These are phyloP conservation scores for Colletotrichum neosansevieriae DNA, from an alignment of 2,329 filamentous ascomycete species.

Conservation along the genomic window DNA sequence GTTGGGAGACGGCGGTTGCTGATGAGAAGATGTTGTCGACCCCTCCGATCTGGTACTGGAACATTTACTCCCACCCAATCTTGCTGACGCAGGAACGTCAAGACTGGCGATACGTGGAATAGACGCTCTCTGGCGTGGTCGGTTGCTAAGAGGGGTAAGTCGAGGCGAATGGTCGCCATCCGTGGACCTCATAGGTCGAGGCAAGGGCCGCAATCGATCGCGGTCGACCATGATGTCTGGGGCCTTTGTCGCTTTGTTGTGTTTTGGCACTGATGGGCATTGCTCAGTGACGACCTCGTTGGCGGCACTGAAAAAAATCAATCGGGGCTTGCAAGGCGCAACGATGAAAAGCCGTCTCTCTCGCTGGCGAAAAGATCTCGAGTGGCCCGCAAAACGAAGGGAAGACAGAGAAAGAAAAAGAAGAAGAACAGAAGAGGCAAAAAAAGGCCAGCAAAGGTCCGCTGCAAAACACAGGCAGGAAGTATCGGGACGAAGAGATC, in stretches of 20 bases:
- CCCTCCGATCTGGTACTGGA: conserved; percentile 20
- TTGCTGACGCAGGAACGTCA: conserved; percentile 13
- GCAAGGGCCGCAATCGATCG: background rate
- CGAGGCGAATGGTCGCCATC: background rate
- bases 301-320: too few relatives aligned
- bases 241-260: background rate
- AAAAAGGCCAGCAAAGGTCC: too few relatives aligned
- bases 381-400: too few relatives aligned
- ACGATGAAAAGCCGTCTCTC: too few relatives aligned
- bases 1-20: background rate
- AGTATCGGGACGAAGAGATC: too few relatives aligned
- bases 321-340: too few relatives aligned
- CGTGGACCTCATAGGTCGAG: background rate
- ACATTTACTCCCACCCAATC: background rate
- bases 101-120: conserved; percentile 28
- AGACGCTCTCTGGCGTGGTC: conserved; percentile 1
- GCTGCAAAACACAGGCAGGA: too few relatives aligned
- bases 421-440: too few relatives aligned
- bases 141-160: background rate
- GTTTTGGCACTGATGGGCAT: too few relatives aligned
- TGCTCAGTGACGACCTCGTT: too few relatives aligned
- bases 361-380: too few relatives aligned
- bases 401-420: too few relatives aligned
- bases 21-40: conserved; percentile 5
- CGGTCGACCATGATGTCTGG: background rate